A percentile compares a stretch with the other conserved stretches of the same genome.
These are phyloP conservation scores for Scytalidium lignicola DNA, from an alignment of 2,329 filamentous ascomycete genomes.

Conservation along the genomic window DNA sequence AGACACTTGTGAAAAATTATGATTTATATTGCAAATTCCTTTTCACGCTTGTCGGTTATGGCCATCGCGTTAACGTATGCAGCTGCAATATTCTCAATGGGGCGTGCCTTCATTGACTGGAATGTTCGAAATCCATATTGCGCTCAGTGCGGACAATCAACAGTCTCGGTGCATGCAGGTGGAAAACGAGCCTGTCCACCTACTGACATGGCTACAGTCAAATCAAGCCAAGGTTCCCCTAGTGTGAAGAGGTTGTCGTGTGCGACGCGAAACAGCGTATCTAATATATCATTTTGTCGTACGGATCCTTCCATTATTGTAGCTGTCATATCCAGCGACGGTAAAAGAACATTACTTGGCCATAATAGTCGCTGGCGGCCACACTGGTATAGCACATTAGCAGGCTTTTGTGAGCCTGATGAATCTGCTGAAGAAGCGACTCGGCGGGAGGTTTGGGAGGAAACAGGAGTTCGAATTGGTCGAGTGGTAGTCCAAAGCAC, in stretches of 20 bases:
- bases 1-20: not conserved
- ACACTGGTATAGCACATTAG: not conserved
- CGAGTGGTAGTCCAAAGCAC: not conserved
- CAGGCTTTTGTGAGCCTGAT: not conserved
- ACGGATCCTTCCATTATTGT: not conserved
- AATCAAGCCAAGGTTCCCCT: not conserved
- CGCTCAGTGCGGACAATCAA: not conserved
- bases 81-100: not conserved
- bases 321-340: not conserved
- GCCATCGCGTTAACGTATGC: not conserved
- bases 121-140: not conserved
- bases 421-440: not conserved
- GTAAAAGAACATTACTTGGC: not conserved
- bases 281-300: not conserved
- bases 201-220: not conserved
- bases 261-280: not conserved
- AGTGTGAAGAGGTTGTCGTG: not conserved
- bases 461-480: not conserved
- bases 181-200: not conserved
- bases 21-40: no score
- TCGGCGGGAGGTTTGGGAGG: not conserved
- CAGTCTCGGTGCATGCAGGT: not conserved
- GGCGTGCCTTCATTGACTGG: not conserved
- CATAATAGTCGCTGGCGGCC: not conserved
- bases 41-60: not conserved